A percentile compares a stretch with the other conserved stretches of the same genome.
Conservation (phyloP, 1,284 basidiomycete genomes). For the Puccinia hordei region DNA sequence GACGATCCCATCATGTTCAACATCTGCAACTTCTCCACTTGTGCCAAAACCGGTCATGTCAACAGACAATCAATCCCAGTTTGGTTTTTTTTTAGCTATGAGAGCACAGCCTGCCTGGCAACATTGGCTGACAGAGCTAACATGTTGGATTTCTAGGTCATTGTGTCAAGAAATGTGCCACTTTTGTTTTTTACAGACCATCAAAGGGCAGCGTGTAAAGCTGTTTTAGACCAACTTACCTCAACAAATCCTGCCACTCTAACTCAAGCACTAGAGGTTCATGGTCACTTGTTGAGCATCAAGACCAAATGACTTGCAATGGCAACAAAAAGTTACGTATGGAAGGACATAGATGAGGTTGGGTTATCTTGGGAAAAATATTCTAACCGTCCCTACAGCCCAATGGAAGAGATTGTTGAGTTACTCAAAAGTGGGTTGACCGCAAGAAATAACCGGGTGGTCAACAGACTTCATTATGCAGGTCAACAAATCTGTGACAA, state of each 20-base stretch:
- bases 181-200: constrained; percentile 22
- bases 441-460: constrained; percentile 23
- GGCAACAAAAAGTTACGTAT: background rate
- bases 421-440: constrained; percentile 35
- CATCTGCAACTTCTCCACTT: constrained; percentile 24
- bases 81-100: background rate
- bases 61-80: constrained; percentile 49
- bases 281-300: background rate
- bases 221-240: constrained; percentile 7
- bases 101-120: background rate
- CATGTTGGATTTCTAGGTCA: constrained; percentile 17
- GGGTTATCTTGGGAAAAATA: constrained; percentile 22
- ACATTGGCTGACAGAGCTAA: background rate
- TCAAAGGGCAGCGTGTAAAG: constrained; percentile 7
- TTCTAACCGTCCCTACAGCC: constrained; percentile 26
- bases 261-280: constrained; percentile 1
- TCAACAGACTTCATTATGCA: constrained; percentile 1
- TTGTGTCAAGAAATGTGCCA: constrained; percentile 35
- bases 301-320: constrained; percentile 16
- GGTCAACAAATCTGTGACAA: constrained; percentile 28
- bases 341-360: constrained; percentile 5
- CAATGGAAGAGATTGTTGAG: constrained; percentile 11
- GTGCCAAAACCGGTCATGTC: constrained; percentile 20
- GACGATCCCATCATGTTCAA: constrained; percentile 27
- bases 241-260: background rate